Base-by-base conservation (phyloP, 1,139 yeast species). In the Blastobotrys proliferans region DNA sequence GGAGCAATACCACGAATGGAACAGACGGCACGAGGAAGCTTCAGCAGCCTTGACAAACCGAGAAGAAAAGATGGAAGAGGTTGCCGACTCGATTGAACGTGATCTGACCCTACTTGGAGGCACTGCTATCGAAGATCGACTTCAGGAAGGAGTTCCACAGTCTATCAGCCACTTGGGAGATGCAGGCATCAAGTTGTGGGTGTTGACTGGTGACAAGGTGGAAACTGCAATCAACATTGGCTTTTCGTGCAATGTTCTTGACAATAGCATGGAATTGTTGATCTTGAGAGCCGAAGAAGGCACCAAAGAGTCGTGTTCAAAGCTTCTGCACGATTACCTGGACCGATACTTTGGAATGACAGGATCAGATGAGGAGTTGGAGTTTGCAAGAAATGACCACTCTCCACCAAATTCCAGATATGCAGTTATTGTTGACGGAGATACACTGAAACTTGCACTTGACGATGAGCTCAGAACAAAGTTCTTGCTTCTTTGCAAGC, bases 191-290 rank as follows among this genome's bases (percentile, higher is more conserved):
- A 92, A 92, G 64, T 70, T 92, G 44, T 92, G 98, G 98, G 97
- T 92, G 30, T 73, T 92, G 45, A 92, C 98, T 14, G 98, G 98
- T 64, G 98, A 92, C 66, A 85, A 90, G 67, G 94, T 92, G 38
- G 98, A 92, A 67, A 92, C 98, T 25, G 98, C 98, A 8, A 92
- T 92, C 60, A 92, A 92, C 60, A 92, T 92, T 69, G 98, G 98
- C 4, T 92, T 87, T 61, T 87, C 97, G 10, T 92, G 97, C 72
- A 92, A 92, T 57, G 70, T 92, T 51, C 72, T 92, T 50, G 87
- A 84, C 50, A 86, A 78, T 54, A 85, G 81, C 31, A 92, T 92
- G 98, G 83, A 86, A 56, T 69, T 92, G 44, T 66, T 92, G 47
- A 87, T 90, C 14, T 74, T 90, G 13, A 65, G 74, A 46, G 72